Evolutionary conservation across 805 yeast species (phyloP).

Genomic region (Spathaspora sp.): DNA sequence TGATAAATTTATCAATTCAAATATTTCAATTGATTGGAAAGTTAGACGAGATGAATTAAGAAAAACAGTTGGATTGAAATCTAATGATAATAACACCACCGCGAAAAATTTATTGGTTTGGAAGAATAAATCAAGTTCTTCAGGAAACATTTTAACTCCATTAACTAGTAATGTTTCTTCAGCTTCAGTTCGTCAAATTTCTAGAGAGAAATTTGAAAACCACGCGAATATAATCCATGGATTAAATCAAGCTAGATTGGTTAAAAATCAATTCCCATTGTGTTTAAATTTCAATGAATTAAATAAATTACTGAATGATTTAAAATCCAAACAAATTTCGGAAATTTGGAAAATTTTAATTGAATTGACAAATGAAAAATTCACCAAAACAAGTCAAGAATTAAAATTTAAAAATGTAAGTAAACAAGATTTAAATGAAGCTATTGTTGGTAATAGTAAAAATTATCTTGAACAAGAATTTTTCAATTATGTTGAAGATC

Average conservation of each 20-base stretch:
- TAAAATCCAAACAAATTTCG: conserved; percentile 64
- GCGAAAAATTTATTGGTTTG: conserved; percentile 26
- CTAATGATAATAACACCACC: conserved; percentile 4
- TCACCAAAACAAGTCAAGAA: conserved; percentile 30
- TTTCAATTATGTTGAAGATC: conserved; percentile 63
- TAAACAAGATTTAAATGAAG: conserved; percentile 33
- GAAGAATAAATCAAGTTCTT: conserved; percentile 27
- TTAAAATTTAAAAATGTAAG: conserved; percentile 26
- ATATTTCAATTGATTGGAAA: conserved; percentile 81
- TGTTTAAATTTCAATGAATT: conserved; percentile 58
- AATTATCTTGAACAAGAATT: conserved; percentile 73
- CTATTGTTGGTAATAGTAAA: conserved; percentile 54
- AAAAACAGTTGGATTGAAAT: conserved; percentile 58
- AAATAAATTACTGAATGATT: conserved; percentile 54
- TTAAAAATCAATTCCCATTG: conserved; percentile 49
- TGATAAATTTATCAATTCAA: conserved; percentile 69
- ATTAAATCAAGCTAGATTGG: conserved; percentile 66
- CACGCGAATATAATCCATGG: conserved; percentile 70
- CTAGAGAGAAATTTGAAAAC: conserved; percentile 61
- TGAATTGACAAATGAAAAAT: conserved; percentile 39
- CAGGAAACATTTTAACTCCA: conserved; percentile 31
- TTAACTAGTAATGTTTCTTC: conserved; percentile 13
- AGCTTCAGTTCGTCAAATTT: conserved; percentile 21
- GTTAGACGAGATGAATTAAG: conserved; percentile 70
- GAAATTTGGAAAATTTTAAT: conserved; percentile 72